A percentile compares a stretch with the other conserved stretches of the same genome.
Evolutionary conservation across 805 yeast genomes (phyloP).

Genomic region (Yarrowia porcina): DNA sequence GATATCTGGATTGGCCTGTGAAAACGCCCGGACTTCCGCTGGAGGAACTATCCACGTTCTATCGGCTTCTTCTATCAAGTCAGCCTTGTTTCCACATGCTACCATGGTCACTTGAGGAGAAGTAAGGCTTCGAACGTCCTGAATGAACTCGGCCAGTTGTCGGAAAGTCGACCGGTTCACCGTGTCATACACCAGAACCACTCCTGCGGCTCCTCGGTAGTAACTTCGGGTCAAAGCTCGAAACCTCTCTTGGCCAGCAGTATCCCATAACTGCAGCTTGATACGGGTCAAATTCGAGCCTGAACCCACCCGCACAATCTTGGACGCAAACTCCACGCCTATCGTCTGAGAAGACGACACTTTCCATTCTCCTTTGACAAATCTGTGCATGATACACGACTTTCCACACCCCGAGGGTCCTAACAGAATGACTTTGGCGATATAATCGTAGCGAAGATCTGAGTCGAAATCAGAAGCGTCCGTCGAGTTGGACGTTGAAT

Average conservation of each 20-base stretch:
- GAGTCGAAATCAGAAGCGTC: conserved; percentile 29
- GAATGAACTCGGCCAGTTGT: conserved; percentile 86
- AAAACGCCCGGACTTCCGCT: conserved; percentile 40
- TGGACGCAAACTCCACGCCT: conserved; percentile 43
- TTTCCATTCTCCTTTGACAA: conserved; percentile 40
- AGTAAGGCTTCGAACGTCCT: conserved; percentile 85
- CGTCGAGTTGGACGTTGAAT: conserved; percentile 22
- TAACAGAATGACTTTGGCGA: conserved; percentile 42
- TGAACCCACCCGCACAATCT: conserved; percentile 39
- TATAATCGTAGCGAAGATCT: conserved; percentile 36
- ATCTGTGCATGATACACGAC: conserved; percentile 46
- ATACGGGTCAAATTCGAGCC: conserved; percentile 90
- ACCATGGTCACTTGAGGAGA: conserved; percentile 89
- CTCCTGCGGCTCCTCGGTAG: conserved; percentile 96
- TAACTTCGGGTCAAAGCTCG: conserved; percentile 92
- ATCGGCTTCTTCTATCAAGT: conserved; percentile 49
- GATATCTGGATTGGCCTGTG: conserved; percentile 36
- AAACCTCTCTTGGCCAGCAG: conserved; percentile 96
- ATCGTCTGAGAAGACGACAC: conserved; percentile 40
- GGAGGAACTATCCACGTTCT: conserved; percentile 37
- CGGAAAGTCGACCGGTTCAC: conserved; percentile 86
- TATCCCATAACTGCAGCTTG: conserved; percentile 94
- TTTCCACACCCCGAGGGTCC: conserved; percentile 51
- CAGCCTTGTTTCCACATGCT: conserved; percentile 87
- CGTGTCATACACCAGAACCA: conserved; percentile 91